phyloP scores from a whole-genome alignment of 352 stramenopile species.

The Globisporangium nodosum region DNA sequence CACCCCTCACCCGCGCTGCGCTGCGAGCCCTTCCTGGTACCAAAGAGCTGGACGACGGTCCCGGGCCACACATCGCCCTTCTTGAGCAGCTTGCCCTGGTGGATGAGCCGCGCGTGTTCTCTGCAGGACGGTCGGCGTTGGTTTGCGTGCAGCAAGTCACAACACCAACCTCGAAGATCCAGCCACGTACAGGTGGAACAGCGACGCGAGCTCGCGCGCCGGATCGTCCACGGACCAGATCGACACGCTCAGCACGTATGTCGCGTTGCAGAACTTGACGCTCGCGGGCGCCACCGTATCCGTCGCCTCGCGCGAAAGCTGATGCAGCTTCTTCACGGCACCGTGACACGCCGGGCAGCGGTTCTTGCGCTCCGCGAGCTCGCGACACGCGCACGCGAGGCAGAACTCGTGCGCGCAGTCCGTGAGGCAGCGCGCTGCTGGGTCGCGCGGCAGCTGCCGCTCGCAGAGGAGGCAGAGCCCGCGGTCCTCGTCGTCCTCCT shows the following conservation, averaged over 20 bases:
- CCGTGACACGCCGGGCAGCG: constrained; percentile 55
- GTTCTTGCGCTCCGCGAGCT: constrained; percentile 54
- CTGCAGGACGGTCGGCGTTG: constrained; percentile 16
- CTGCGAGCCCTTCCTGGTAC: constrained; percentile 36
- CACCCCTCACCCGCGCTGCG: background rate
- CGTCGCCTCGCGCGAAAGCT: constrained; percentile 24
- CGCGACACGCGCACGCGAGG: constrained; percentile 53
- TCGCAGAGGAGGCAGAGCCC: constrained; percentile 59
- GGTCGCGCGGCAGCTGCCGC: constrained; percentile 22
- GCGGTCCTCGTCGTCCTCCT: background rate
- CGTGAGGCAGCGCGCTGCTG: constrained; percentile 49
- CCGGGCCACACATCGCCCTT: constrained; percentile 80
- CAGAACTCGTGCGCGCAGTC: constrained; percentile 84
- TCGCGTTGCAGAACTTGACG: constrained; percentile 77
- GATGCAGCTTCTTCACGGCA: constrained; percentile 52
- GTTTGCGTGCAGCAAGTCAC: background rate
- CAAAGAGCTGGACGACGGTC: constrained; percentile 78
- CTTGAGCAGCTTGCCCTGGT: constrained; percentile 78
- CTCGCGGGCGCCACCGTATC: constrained; percentile 33
- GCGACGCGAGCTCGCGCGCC: constrained; percentile 42
- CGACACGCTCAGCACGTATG: constrained; percentile 73
- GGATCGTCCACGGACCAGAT: constrained; percentile 78
- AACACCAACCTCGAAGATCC: background rate
- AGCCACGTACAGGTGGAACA: constrained; percentile 66
- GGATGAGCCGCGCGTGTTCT: constrained; percentile 66